These are phyloP conservation scores for Aspergillus carbonarius DNA, from an alignment of 2,329 filamentous ascomycete species.

Conservation along the genomic window DNA sequence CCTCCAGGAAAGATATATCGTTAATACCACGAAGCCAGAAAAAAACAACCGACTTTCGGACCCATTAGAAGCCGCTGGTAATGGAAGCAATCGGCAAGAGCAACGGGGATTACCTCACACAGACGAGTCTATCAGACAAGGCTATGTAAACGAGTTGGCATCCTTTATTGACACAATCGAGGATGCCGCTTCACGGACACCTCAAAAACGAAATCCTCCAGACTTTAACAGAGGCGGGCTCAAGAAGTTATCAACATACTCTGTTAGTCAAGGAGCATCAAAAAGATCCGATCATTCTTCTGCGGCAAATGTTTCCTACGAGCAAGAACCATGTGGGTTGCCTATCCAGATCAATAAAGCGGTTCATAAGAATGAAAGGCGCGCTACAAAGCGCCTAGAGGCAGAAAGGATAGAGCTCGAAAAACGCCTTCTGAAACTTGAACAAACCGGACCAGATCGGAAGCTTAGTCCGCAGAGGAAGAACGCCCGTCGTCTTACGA, in stretches of 20 bases:
- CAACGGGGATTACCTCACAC: not conserved
- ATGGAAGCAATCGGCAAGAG: not conserved
- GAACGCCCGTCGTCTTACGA: conserved; percentile 33
- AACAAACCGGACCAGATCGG: conserved; percentile 23
- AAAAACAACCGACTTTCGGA: not conserved
- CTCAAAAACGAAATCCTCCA: not conserved
- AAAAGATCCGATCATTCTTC: conserved; percentile 10
- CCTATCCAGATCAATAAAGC: conserved; percentile 23
- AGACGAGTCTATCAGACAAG: not conserved
- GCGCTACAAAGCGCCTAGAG: conserved; percentile 32
- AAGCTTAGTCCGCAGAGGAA: conserved; percentile 18
- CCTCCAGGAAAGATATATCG: not conserved
- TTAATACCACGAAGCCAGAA: conserved; percentile 8
- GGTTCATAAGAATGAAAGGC: conserved; percentile 27
- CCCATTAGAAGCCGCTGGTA: not conserved
- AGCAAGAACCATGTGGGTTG: conserved; percentile 16
- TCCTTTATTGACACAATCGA: not conserved
- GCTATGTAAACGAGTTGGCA: not conserved
- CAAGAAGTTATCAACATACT: conserved; percentile 3
- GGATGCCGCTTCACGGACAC: not conserved
- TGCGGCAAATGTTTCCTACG: conserved; percentile 5
- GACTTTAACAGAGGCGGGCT: not conserved
- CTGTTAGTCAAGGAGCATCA: not conserved
- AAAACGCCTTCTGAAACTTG: conserved; percentile 23
- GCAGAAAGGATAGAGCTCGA: conserved; percentile 33